phyloP scores from a whole-genome alignment of 805 yeast genomes.

The Zygoascus bituminiphila region DNA sequence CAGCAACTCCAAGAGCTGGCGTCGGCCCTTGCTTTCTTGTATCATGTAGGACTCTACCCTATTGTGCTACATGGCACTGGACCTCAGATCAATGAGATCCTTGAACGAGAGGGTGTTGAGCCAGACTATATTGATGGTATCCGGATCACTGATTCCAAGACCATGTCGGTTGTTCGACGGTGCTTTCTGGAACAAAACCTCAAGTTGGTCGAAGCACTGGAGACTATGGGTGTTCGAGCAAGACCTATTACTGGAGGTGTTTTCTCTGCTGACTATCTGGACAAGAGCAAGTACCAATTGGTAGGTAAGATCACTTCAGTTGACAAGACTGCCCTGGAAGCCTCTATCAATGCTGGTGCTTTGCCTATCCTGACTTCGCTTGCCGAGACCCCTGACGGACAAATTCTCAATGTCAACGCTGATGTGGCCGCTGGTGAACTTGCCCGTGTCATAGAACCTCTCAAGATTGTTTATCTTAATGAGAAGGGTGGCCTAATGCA shows the following conservation, averaged over 20 bases:
- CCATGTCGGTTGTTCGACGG: conserved; percentile 93
- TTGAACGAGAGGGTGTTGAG: conserved; percentile 90
- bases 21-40: conserved; percentile 87
- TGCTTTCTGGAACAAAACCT: conserved; percentile 95
- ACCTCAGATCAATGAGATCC: conserved; percentile 91
- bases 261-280: conserved; percentile 85
- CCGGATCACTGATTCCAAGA: conserved; percentile 86
- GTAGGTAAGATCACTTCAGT: conserved; percentile 88
- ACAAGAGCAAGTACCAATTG: conserved; percentile 79
- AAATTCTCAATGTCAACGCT: conserved; percentile 93
- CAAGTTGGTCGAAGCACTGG: conserved; percentile 90
- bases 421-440: conserved; percentile 98
- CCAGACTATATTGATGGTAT: conserved; percentile 96
- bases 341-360: conserved; percentile 92
- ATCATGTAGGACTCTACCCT: conserved; percentile 96
- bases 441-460: conserved; percentile 93
- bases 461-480: conserved; percentile 90
- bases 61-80: conserved; percentile 98
- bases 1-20: conserved; percentile 91
- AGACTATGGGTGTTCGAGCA: conserved; percentile 94
- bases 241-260: conserved; percentile 98
- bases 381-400: conserved; percentile 96
- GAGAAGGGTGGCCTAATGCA: conserved; percentile 97
- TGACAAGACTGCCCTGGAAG: conserved; percentile 83
- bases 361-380: conserved; percentile 92